A percentile compares a stretch with the other conserved stretches of the same genome.
Conservation (phyloP, 768 basidiomycete species). For the Rhodotorula sphaerocarpa region DNA sequence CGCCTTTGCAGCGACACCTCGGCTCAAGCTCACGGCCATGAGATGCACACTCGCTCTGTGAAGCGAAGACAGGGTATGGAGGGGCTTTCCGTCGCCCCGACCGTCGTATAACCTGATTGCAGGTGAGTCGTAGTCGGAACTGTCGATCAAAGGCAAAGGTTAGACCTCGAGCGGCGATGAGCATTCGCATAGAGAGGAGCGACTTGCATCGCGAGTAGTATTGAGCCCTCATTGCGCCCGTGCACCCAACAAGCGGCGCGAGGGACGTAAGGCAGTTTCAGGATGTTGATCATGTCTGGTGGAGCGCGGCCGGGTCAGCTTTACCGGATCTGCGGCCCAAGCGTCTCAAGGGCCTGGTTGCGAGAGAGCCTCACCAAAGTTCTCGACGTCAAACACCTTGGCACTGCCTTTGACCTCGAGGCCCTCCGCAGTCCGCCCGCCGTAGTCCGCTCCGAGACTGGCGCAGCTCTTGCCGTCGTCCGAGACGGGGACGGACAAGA, state of each 20-base stretch:
- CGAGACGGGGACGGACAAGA: slow-evolving; percentile 73
- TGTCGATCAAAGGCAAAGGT: too few relatives aligned
- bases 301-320: neutral
- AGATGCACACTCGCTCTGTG: slow-evolving; percentile 85
- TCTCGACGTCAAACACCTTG: slow-evolving; percentile 94
- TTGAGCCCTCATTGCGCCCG: slow-evolving; percentile 72
- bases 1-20: too few relatives aligned
- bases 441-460: slow-evolving; percentile 68
- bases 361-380: slow-evolving; percentile 64
- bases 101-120: slow-evolving; percentile 84
- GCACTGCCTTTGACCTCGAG: slow-evolving; percentile 53
- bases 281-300: slow-evolving; percentile 96
- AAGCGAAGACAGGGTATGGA: slow-evolving; percentile 66
- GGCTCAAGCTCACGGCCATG: slow-evolving; percentile 78
- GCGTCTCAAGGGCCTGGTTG: neutral
- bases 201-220: slow-evolving; percentile 73
- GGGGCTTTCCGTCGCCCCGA: slow-evolving; percentile 68
- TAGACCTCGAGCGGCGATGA: too few relatives aligned
- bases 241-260: slow-evolving; percentile 95
- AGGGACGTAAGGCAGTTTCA: slow-evolving; percentile 77
- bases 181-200: neutral
- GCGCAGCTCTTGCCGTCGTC: slow-evolving; percentile 88
- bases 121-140: slow-evolving; percentile 68
- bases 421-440: slow-evolving; percentile 28
- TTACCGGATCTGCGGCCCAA: too few relatives aligned